Base-by-base conservation (phyloP, 345 rosid species). In the Bruguiera sexangula region DNA sequence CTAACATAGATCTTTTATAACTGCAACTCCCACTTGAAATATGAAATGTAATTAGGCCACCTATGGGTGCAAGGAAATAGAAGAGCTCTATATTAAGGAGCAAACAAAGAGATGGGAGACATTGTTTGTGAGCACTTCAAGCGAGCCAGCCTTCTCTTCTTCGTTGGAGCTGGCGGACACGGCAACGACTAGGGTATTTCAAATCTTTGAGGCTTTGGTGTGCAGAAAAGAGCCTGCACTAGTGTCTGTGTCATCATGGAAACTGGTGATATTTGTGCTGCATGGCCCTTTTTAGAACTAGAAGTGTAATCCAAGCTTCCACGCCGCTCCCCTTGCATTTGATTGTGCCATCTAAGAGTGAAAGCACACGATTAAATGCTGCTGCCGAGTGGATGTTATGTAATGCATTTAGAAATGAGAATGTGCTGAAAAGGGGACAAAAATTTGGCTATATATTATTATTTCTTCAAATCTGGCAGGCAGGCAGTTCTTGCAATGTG, bases 121-220 rank as follows among this genome's bases (percentile, higher is more conserved):
- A 39, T 39, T 39, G 16, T 39, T 10, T 11, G 48, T 39, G 16
- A 39, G 43, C 43, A 37, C 43, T 37, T 37, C 43, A 0, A 10
- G 46, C 46, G 46, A 11, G 15, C 46, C 15, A 10, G 46, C 46
- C 43, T 39, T 39, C 15, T 11, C 46, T 39, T 39, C 0, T 10
- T 11, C 4, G 0, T 39, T 39, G 46, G 46, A 39, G 86, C 84
- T 37, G 81, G 69, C 48, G 82, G 84, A 52, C 86, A 78, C 3
- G 79, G 37, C 30, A 78, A 43, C 10, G 4, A 50, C 66, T 76
- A 64, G 0, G 79, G 79, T 32, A 78, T 78, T 66, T 63, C 78
- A 56, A 78, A 80, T 65, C 73, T 81, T 52, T 63, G 26, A 67
- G 72, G 76, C 62, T 78, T 81, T 1, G 84, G 81, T 0, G 46